Evolutionary conservation across 1,284 basidiomycete genomes (phyloP).

Genomic region (Melanopsichium pennsylvanicum): DNA sequence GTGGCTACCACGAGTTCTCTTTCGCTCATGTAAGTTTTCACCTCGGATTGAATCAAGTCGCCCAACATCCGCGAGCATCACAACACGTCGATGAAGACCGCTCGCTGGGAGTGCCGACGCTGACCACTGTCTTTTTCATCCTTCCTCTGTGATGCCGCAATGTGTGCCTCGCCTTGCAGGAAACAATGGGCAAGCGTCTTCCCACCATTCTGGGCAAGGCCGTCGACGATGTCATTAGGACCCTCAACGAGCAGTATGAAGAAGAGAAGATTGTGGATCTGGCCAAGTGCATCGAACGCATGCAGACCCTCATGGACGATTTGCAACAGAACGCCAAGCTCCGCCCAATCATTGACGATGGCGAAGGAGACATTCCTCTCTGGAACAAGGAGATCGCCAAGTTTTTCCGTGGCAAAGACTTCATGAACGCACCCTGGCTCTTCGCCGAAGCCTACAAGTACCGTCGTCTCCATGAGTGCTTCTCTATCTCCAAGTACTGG

Average conservation of each 20-base stretch:
- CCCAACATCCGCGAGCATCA: too few species aligned
- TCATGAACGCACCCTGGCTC: conserved; percentile 77
- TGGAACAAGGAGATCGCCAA: conserved; percentile 81
- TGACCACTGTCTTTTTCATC: neutral
- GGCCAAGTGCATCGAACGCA: conserved; percentile 78
- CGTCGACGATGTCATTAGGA: conserved; percentile 88
- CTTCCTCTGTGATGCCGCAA: neutral
- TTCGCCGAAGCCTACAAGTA: conserved; percentile 96
- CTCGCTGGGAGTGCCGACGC: neutral
- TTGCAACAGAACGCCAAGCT: conserved; percentile 66
- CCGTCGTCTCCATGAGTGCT: conserved; percentile 90
- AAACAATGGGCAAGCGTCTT: conserved; percentile 83
- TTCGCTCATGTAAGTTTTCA: conserved; percentile 75
- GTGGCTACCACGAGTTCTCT: conserved; percentile 94
- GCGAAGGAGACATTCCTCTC: conserved; percentile 88
- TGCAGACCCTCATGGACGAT: conserved; percentile 67
- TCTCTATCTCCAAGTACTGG: conserved; percentile 92
- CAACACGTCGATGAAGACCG: too few species aligned
- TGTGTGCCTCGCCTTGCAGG: too few species aligned
- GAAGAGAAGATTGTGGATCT: conserved; percentile 89
- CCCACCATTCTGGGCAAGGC: conserved; percentile 96
- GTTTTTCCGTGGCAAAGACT: conserved; percentile 93
- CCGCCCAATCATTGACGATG: conserved; percentile 86
- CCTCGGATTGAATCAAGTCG: neutral
- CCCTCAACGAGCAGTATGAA: conserved; percentile 78